Base-by-base conservation (phyloP, 2,329 filamentous ascomycete genomes). In the Penicillium corylophilum region DNA sequence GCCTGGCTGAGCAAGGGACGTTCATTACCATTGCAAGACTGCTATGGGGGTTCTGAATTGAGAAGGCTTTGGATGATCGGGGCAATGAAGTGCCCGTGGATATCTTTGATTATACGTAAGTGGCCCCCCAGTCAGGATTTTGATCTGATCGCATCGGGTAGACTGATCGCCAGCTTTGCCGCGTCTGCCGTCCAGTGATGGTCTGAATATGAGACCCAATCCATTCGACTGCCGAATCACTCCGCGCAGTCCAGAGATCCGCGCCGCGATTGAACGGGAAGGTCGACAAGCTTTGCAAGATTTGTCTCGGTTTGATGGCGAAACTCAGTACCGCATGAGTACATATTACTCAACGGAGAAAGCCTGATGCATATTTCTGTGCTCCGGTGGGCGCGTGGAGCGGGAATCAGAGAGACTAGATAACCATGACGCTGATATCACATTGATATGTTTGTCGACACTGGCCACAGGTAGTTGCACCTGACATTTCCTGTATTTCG, bases 1-100 rank as follows among this genome's bases (percentile, higher is more conserved):
- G 74, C 2, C 68, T 85, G 16, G 82, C 82, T 1, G 82, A 85
- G 65, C 80, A 83, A 60, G 80, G 82, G 5, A 80, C 80, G 0
- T 84, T 80, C 74, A 77, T 85, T 59, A 82, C 78, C 0, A 73
- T 85, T 40, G 79, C 80, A 8, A 70, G 82, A 13, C 60, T 84
- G 24, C 69, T 85, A 6, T 85, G 82, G 80, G 81, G 74, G 0
- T 85, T 84, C 60, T 72, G 74, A 48, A 78, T 84, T 50, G 64
- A 72, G 46, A 72, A 74, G 40, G 71, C 66, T 28, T 49, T 72
- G 12, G 72, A 76, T 60, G 60, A 61, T 24, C 54, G 68, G 26
- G 79, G 79, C 0, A 74, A 72, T 22, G 71, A 75, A 16, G 71
- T 81, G 16, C 74, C 78, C 1, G 78, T 84, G 35, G 81, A 84